Evolutionary conservation across 371 early-diverging fungal species (phyloP).

Genomic region (Saksenaea oblongispora): DNA sequence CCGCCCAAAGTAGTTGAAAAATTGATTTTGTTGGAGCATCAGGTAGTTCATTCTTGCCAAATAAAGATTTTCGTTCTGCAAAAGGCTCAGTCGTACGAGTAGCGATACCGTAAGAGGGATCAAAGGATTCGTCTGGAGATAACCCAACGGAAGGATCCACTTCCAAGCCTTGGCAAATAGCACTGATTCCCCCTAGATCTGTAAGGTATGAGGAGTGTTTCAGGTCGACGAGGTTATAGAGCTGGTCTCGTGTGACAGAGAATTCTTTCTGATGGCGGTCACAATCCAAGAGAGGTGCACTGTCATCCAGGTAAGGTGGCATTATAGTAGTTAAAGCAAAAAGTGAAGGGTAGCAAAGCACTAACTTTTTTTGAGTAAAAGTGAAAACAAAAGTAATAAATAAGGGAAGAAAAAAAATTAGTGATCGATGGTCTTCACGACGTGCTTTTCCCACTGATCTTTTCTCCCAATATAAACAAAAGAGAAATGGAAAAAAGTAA

Average conservation of each 20-base stretch:
- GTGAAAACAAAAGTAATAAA: not conserved
- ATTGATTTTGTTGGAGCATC: slow-evolving; percentile 60
- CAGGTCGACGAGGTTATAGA: slow-evolving; percentile 56
- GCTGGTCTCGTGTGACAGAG: slow-evolving; percentile 39
- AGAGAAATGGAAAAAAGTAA: not conserved
- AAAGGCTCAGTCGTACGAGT: slow-evolving; percentile 17
- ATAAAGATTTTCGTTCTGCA: slow-evolving; percentile 40
- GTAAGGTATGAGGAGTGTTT: slow-evolving; percentile 53
- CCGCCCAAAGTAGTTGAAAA: slow-evolving; percentile 55
- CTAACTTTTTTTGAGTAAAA: not conserved
- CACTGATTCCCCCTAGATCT: slow-evolving; percentile 57
- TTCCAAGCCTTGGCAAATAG: slow-evolving; percentile 55
- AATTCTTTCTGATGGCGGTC: slow-evolving; percentile 19
- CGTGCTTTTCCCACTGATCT: not conserved
- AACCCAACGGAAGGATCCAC: slow-evolving; percentile 68
- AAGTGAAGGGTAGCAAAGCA: not conserved
- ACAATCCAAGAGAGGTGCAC: not conserved
- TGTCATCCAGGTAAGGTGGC: not conserved
- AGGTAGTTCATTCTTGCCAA: slow-evolving; percentile 67
- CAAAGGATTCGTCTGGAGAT: slow-evolving; percentile 55
- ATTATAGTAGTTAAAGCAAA: not conserved
- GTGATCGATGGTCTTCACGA: not conserved
- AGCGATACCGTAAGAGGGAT: slow-evolving; percentile 19
- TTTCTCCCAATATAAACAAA: not conserved
- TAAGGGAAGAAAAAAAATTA: not conserved